A percentile compares a stretch with the other conserved stretches of the same genome.
phyloP scores from a whole-genome alignment of 768 basidiomycete genomes.

The Lentinus tigrinus region DNA sequence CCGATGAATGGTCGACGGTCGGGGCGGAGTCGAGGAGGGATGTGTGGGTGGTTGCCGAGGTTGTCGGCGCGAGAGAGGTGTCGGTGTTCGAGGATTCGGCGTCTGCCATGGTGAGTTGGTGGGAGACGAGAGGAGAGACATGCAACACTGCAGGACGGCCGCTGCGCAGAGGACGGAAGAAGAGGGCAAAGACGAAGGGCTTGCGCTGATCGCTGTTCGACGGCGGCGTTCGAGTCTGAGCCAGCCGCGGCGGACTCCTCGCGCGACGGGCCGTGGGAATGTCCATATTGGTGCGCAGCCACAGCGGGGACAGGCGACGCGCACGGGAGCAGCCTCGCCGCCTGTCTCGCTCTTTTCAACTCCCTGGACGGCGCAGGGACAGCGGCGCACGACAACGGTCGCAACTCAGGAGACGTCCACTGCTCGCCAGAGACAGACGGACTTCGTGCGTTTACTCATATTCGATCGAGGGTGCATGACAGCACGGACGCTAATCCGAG shows the following conservation, averaged over 20 bases:
- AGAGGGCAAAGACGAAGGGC: background rate
- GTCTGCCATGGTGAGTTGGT: slow-evolving; percentile 18
- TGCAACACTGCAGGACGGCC: slow-evolving; percentile 6
- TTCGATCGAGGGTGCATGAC: background rate
- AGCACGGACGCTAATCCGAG: slow-evolving; percentile 3
- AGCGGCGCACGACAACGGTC: slow-evolving; percentile 1
- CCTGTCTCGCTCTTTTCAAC: slow-evolving; percentile 2
- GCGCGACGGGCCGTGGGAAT: slow-evolving; percentile 7
- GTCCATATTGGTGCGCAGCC: slow-evolving; percentile 7
- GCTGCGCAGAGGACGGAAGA: slow-evolving; percentile 9
- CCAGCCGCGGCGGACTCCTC: background rate
- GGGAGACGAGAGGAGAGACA: slow-evolving; percentile 13
- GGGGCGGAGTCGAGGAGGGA: slow-evolving; percentile 23
- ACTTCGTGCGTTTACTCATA: slow-evolving; percentile 7
- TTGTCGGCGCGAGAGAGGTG: slow-evolving; percentile 26
- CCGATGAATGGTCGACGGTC: slow-evolving; percentile 13
- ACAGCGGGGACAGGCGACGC: background rate
- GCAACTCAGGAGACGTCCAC: slow-evolving; percentile 2
- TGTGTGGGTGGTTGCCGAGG: slow-evolving; percentile 21
- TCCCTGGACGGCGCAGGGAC: background rate
- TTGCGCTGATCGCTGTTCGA: background rate
- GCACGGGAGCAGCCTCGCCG: background rate
- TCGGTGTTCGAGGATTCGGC: slow-evolving; percentile 17
- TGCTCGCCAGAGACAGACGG: background rate
- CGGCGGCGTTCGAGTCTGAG: background rate